phyloP scores from a whole-genome alignment of 306 rosid species.

The Trichosanthes truncata region DNA sequence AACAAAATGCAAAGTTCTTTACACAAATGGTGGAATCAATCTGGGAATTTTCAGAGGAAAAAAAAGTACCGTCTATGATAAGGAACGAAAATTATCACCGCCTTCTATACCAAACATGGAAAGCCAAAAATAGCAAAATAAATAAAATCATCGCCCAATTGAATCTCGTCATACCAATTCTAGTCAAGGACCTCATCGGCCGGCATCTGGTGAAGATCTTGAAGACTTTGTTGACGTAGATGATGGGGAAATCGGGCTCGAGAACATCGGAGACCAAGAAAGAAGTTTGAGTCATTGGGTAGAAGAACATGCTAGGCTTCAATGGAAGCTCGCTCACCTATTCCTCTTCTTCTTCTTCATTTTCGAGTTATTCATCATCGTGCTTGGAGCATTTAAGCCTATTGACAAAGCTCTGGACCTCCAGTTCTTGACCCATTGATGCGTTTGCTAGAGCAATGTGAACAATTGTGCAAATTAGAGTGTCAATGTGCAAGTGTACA shows the following conservation, averaged over 20 bases:
- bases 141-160: background rate
- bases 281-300: constrained; percentile 65
- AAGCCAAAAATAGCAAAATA: background rate
- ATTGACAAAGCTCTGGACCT: no score
- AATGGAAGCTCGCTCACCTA: constrained; percentile 36
- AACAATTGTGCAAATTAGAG: no score
- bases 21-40: no score
- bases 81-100: background rate
- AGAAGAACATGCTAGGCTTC: constrained; percentile 29
- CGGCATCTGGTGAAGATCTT: constrained; percentile 78
- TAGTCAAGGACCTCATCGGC: constrained; percentile 88
- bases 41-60: no score
- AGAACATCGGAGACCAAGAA: constrained; percentile 85
- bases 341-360: no score
- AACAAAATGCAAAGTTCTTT: background rate
- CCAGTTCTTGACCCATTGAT: no score
- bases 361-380: no score
- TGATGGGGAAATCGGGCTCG: no score
- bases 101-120: background rate
- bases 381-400: no score
- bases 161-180: constrained; percentile 44
- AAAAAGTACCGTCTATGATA: no score
- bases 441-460: no score
- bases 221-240: constrained; percentile 67
- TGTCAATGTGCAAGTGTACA: no score